Base-by-base conservation (phyloP, 2,329 filamentous ascomycete genomes). In the Botrytis elliptica region DNA sequence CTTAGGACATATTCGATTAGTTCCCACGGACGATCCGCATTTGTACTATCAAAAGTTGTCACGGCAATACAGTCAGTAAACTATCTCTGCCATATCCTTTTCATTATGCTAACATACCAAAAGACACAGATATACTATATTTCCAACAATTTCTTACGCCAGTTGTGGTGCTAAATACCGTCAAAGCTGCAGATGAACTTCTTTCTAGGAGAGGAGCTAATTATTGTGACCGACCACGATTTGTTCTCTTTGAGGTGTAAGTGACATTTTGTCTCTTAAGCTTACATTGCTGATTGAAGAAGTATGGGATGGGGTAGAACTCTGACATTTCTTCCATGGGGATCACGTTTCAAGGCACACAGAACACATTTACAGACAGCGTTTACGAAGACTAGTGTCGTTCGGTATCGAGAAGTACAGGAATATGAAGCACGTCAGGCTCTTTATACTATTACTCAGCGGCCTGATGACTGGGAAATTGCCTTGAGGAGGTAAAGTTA, bases 141-240 rank as follows among this genome's bases (percentile, higher is more conserved):
- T 75, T 78, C 49, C 76, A 76, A n/a, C 63, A 75, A 16, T 73
- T 78, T 16, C 71, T 75, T 76, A 81, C 82, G 75, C 73, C 81
- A 8, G 78, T 85, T 72, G 80, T 86, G 46, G 82, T 86, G 2
- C 79, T 86, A 44, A 85, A 86, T 78, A 85, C 83, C 63, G 80
- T 82, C 9, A 79, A 82, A 64, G 81, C 83, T 4, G 84, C 85
- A 36, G 76, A 79, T 8, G 84, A 86, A n/a, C 79, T 87, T 7
- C 80, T 86, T 8, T 84, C 85, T 72, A 84, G 83, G 71, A 79
- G 83, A 29, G 85, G 85, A 1, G 81, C 80, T 74, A 86, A 85
- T 74, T 86, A 85, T 75, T 80, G 80, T 46, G 83, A 85, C 75
- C 77, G 85, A 2, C 85, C 85, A 14, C 81, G 83, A n/a, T 86